Percentiles rank a stretch among this genome's conserved stretches.
phyloP scores from a whole-genome alignment of 768 basidiomycete genomes.

The Botryobasidium botryosum region DNA sequence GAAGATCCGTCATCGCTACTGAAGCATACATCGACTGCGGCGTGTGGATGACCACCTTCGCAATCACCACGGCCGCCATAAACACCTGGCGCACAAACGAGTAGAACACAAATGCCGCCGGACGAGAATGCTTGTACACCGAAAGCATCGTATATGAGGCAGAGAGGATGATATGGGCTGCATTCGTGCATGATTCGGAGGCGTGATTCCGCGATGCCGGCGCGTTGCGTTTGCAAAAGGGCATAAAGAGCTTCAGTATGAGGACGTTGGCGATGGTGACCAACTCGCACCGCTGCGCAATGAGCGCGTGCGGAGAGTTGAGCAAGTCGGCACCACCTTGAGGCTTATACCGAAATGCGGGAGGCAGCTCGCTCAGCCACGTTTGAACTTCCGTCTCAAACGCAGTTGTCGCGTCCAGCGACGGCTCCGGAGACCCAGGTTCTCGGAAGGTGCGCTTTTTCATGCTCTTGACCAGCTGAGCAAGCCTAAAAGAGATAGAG shows the following conservation, averaged over 20 bases:
- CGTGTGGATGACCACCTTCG: conserved; percentile 41
- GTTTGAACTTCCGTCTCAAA: conserved; percentile 39
- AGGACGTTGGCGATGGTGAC: conserved; percentile 42
- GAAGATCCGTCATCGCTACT: conserved; percentile 25
- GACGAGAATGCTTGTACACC: conserved; percentile 28
- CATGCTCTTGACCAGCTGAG: conserved; percentile 43
- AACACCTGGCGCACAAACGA: conserved; percentile 44
- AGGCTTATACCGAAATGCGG: conserved; percentile 28
- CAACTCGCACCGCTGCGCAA: conserved; percentile 41
- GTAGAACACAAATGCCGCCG: conserved; percentile 27
- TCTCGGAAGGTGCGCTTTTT: conserved; percentile 34
- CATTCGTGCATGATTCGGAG: conserved; percentile 41
- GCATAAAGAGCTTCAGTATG: conserved; percentile 47
- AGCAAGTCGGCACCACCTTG: conserved; percentile 10
- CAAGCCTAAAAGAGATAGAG: conserved; percentile 27
- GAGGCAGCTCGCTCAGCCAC: conserved; percentile 38
- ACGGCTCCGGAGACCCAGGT: conserved; percentile 22
- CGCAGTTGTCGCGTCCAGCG: conserved; percentile 42
- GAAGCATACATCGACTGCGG: conserved; percentile 31
- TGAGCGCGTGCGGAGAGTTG: conserved; percentile 21
- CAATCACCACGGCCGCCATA: conserved; percentile 48
- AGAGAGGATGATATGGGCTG: conserved; percentile 43
- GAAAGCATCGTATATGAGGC: conserved; percentile 14
- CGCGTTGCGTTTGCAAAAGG: conserved; percentile 32
- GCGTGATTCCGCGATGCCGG: conserved; percentile 14